phyloP scores from a whole-genome alignment of 2,329 filamentous ascomycete species.

The Pyrenophora seminiperda region DNA sequence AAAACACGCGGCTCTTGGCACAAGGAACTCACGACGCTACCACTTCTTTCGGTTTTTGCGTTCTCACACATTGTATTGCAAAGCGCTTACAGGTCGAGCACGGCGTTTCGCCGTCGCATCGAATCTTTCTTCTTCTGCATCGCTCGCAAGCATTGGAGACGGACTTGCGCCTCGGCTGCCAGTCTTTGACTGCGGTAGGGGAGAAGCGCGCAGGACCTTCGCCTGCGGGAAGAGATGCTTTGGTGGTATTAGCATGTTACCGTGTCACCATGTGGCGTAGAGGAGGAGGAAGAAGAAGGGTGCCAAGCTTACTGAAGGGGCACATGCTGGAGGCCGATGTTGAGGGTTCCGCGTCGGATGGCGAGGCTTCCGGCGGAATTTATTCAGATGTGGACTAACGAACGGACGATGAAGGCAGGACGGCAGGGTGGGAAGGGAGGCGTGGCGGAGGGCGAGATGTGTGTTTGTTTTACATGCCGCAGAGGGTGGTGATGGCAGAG shows the following conservation, averaged over 20 bases:
- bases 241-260: conserved; percentile 16
- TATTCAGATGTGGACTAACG: conserved; percentile 19
- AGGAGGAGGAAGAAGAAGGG: background rate
- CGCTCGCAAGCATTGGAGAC: conserved; percentile 48
- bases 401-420: conserved; percentile 28
- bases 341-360: conserved; percentile 39
- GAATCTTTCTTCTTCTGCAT: conserved; percentile 45
- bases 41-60: conserved; percentile 44
- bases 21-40: conserved; percentile 42
- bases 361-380: conserved; percentile 27
- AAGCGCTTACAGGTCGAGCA: conserved; percentile 48
- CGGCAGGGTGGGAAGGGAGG: conserved; percentile 25
- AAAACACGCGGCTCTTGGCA: conserved; percentile 1
- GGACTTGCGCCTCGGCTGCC: conserved; percentile 45
- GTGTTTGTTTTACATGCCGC: conserved; percentile 45
- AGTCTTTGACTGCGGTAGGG: conserved; percentile 40
- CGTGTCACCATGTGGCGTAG: too few species aligned
- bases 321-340: conserved; percentile 37
- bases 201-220: conserved; percentile 41
- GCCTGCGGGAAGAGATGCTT: conserved; percentile 38
- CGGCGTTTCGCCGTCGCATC: conserved; percentile 46
- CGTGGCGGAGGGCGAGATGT: conserved; percentile 42
- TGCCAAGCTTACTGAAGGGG: conserved; percentile 41
- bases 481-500: conserved; percentile 26
- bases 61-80: conserved; percentile 44